These are phyloP conservation scores for Podaxis sp. DNA, from an alignment of 768 basidiomycete genomes.

Conservation along the genomic window DNA sequence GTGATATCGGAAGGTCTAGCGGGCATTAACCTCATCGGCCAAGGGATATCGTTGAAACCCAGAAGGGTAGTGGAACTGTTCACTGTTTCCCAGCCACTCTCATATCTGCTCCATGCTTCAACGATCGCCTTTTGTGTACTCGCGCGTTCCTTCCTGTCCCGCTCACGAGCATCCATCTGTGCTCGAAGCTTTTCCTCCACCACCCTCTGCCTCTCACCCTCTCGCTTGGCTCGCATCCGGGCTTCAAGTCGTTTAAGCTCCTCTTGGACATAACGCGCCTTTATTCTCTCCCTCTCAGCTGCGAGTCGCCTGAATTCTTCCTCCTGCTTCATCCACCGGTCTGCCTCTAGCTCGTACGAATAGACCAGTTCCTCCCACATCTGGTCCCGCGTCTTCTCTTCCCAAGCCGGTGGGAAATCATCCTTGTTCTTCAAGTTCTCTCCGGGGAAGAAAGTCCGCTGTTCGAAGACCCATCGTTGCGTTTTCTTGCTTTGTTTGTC, in stretches of 20 bases:
- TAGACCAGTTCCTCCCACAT: constrained; percentile 56
- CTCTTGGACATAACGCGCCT: constrained; percentile 45
- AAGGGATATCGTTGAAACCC: constrained; percentile 65
- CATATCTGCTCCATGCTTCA: constrained; percentile 65
- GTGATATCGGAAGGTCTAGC: constrained; percentile 48
- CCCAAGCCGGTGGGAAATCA: constrained; percentile 13
- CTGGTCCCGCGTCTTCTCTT: constrained; percentile 29
- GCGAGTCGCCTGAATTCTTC: constrained; percentile 44
- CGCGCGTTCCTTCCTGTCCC: constrained; percentile 42
- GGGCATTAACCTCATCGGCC: constrained; percentile 59
- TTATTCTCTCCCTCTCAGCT: constrained; percentile 46
- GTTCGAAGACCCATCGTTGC: constrained; percentile 65
- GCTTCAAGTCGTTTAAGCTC: constrained; percentile 56
- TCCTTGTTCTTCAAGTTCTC: constrained; percentile 20
- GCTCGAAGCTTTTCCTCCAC: constrained; percentile 47
- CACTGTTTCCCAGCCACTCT: constrained; percentile 62
- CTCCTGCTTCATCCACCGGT: constrained; percentile 53
- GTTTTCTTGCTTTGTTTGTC: constrained; percentile 49
- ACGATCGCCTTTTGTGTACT: constrained; percentile 43
- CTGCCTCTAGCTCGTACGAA: constrained; percentile 49
- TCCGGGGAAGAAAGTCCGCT: constrained; percentile 42
- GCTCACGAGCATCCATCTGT: constrained; percentile 38
- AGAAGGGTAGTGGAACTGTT: constrained; percentile 45
- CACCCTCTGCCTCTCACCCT: constrained; percentile 45
- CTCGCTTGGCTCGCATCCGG: constrained; percentile 48